Conservation (phyloP, 257 asterid species). For the Voacanga thouarsii region DNA sequence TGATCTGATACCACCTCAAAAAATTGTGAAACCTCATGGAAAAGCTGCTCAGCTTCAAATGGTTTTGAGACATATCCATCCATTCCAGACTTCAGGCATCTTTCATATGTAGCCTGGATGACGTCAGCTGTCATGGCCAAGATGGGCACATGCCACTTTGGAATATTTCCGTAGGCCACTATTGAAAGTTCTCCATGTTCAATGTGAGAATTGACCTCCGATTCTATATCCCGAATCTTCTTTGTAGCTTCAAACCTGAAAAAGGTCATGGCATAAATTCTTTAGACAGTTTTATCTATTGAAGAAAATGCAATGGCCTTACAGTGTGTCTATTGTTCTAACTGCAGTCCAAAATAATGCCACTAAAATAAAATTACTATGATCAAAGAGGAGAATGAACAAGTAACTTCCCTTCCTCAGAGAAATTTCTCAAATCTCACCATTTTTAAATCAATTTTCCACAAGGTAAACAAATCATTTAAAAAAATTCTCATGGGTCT, state of each 20-base stretch:
- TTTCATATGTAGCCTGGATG: constrained; percentile 79
- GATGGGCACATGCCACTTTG: constrained; percentile 85
- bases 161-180: constrained; percentile 36
- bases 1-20: constrained; percentile 37
- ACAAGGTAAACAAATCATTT: not conserved
- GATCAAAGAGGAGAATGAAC: not conserved
- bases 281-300: not conserved
- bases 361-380: not conserved
- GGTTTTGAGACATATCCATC: constrained; percentile 95
- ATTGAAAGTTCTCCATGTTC: constrained; percentile 41
- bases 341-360: not conserved
- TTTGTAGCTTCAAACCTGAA: constrained; percentile 81
- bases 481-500: not conserved
- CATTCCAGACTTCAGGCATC: constrained; percentile 63
- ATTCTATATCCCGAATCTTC: constrained; percentile 61
- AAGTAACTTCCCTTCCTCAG: not conserved
- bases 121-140: constrained; percentile 98
- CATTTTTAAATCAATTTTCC: not conserved
- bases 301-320: not conserved
- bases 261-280: constrained; percentile 2
- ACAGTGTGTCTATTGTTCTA: not conserved
- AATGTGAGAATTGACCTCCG: constrained; percentile 35
- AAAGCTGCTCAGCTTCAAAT: constrained; percentile 91
- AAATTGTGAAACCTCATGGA: constrained; percentile 78
- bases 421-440: not conserved